phyloP scores from a whole-genome alignment of 1,284 basidiomycete species.

The Cutaneotrichosporon spelunceum region DNA sequence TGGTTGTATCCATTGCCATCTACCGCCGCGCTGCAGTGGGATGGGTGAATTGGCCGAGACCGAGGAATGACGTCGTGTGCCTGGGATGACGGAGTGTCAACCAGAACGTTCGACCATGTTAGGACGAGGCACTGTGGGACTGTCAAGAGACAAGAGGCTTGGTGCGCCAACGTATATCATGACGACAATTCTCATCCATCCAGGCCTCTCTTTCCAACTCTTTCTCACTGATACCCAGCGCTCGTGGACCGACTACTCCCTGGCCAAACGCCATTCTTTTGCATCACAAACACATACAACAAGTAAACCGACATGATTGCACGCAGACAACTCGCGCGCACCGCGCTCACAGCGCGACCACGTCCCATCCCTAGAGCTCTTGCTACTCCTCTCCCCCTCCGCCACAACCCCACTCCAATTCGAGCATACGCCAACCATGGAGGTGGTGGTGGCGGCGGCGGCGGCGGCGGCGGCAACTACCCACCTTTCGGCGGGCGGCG shows the following conservation, averaged over 20 bases:
- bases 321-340: constrained; percentile 21
- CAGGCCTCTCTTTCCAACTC: neutral
- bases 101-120: constrained; percentile 1
- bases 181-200: neutral
- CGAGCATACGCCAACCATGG: constrained; percentile 12
- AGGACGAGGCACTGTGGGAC: no score
- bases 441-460: constrained; percentile 2
- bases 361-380: neutral
- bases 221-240: neutral
- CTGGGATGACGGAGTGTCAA: neutral
- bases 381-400: neutral
- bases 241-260: neutral
- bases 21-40: neutral
- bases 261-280: neutral
- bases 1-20: neutral
- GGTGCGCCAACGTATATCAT: neutral
- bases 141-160: no score
- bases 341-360: constrained; percentile 9
- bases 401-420: neutral
- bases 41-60: neutral
- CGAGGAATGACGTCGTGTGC: neutral
- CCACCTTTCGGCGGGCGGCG: constrained; percentile 11
- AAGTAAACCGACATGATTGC: constrained; percentile 17
- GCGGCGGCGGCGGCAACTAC: constrained; percentile 5
- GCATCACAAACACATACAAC: neutral